These are phyloP conservation scores for Cymbopogon citratus DNA, from an alignment of 176 grass and related monocot species.

Conservation along the genomic window DNA sequence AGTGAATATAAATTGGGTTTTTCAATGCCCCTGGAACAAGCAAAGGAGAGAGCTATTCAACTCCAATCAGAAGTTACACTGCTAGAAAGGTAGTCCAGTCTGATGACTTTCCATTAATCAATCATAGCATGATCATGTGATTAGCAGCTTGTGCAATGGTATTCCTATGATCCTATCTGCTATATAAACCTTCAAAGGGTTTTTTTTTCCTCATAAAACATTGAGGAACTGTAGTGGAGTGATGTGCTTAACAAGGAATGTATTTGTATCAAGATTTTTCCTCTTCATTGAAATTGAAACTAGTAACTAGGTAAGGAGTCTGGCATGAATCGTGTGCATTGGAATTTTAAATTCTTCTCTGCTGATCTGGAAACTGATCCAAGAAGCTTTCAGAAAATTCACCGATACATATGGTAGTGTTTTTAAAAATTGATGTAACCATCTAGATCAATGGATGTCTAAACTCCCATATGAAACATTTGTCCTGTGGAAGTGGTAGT, in stretches of 20 bases:
- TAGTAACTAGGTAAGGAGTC: background rate
- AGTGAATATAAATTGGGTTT: conserved; percentile 83
- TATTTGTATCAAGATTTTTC: background rate
- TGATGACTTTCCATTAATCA: background rate
- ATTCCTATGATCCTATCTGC: background rate
- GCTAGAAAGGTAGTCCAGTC: conserved; percentile 57
- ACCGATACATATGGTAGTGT: background rate
- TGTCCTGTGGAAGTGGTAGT: background rate
- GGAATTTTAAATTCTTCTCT: background rate
- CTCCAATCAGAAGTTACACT: conserved; percentile 76
- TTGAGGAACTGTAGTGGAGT: background rate
- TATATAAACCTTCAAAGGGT: conserved; percentile 7
- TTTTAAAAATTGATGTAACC: background rate
- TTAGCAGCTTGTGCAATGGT: background rate
- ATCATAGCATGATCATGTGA: background rate
- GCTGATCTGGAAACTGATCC: background rate
- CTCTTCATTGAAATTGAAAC: background rate
- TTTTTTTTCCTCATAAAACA: background rate
- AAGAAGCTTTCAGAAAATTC: background rate
- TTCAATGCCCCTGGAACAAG: conserved; percentile 70
- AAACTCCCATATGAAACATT: background rate
- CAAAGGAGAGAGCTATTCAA: conserved; percentile 73
- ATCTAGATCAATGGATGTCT: background rate
- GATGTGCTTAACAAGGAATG: background rate
- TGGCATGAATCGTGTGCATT: background rate